phyloP scores from a whole-genome alignment of 1,139 yeast species.

The Kodamaea fungicola region DNA sequence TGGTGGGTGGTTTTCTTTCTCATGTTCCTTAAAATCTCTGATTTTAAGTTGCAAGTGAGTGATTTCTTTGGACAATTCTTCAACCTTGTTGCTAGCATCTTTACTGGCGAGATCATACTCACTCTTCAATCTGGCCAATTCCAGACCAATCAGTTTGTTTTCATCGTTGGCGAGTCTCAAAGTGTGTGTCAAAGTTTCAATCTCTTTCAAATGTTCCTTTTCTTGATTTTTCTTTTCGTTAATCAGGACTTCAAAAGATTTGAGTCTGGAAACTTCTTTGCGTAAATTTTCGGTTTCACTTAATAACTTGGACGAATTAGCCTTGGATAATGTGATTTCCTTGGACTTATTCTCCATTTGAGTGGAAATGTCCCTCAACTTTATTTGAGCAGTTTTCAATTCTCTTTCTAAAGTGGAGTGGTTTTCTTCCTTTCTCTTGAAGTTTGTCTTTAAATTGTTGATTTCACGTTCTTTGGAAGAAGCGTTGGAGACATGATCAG shows the following conservation, averaged over 20 bases:
- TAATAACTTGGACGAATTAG: conserved; percentile 3
- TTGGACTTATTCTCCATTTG: conserved; percentile 9
- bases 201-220: conserved; percentile 7
- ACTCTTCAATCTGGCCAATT: conserved; percentile 22
- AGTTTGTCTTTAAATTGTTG: conserved; percentile 10
- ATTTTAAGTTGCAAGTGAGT: conserved; percentile 13
- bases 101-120: conserved; percentile 33
- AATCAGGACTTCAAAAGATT: conserved; percentile 10
- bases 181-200: conserved; percentile 8
- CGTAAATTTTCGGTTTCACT: conserved; percentile 9
- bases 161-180: conserved; percentile 10
- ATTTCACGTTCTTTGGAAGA: conserved; percentile 12
- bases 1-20: conserved; percentile 40
- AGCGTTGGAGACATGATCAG: conserved; percentile 9
- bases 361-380: conserved; percentile 9
- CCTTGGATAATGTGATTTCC: conserved; percentile 9
- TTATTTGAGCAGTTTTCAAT: conserved; percentile 11
- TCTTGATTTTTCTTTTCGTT: conserved; percentile 7
- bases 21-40: conserved; percentile 12
- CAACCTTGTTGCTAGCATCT: conserved; percentile 4
- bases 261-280: conserved; percentile 9
- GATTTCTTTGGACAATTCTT: conserved; percentile 21
- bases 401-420: conserved; percentile 9
- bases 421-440: conserved; percentile 12
- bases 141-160: conserved; percentile 14